Evolutionary conservation across 306 rosid species (phyloP).

Genomic region (Prosopis cineraria): DNA sequence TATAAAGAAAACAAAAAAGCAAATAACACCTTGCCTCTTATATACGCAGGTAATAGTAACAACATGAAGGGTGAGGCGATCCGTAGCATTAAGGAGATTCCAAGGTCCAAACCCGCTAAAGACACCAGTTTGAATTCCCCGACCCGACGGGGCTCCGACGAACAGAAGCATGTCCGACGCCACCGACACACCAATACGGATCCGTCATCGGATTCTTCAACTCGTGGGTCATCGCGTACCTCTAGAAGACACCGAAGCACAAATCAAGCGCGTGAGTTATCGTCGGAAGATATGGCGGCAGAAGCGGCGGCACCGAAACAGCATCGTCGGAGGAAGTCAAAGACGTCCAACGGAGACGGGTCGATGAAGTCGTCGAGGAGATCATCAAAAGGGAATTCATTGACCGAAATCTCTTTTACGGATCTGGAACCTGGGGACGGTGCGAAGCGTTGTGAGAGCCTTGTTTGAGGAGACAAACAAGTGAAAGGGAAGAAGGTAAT

Average conservation of each 20-base stretch:
- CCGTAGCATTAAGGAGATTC: neutral
- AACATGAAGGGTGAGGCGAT: neutral
- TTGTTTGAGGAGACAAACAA: neutral
- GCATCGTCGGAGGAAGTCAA: neutral
- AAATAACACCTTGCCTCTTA: neutral
- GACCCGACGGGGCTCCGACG: neutral
- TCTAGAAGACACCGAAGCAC: neutral
- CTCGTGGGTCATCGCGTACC: neutral
- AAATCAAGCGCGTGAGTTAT: neutral
- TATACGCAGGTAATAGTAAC: neutral
- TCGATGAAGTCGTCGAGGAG: neutral
- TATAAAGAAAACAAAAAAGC: too few relatives aligned
- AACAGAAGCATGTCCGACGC: neutral
- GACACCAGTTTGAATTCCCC: neutral
- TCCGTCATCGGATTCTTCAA: neutral
- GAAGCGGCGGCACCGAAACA: neutral
- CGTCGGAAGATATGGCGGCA: neutral
- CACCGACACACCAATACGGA: neutral
- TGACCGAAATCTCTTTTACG: neutral
- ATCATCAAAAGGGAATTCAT: neutral
- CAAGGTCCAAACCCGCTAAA: neutral
- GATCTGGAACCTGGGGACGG: neutral
- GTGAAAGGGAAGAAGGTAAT: neutral
- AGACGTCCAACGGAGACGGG: neutral
- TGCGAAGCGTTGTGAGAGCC: neutral